Conservation (phyloP, 2,329 filamentous ascomycete genomes). For the Stagonosporopsis tanaceti region DNA sequence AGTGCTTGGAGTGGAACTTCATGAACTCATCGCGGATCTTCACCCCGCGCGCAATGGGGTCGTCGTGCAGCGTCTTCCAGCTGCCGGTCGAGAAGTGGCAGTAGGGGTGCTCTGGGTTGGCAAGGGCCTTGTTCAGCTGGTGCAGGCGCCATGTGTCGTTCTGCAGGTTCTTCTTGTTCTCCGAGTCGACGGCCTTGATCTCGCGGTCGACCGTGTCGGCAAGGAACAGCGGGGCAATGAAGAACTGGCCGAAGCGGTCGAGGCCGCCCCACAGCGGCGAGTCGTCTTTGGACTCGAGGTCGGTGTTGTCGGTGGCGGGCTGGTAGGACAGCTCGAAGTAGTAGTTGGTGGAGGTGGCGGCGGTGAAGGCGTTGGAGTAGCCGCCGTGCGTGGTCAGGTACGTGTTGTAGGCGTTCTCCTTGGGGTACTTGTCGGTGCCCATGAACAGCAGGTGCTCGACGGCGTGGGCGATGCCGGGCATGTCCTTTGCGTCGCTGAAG, state of each 20-base stretch:
- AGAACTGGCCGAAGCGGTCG: slow-evolving; percentile 94
- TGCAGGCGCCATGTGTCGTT: slow-evolving; percentile 87
- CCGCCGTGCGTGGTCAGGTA: slow-evolving; percentile 92
- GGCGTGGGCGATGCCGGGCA: slow-evolving; percentile 94
- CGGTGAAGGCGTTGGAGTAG: slow-evolving; percentile 94
- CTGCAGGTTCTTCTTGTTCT: slow-evolving; percentile 97
- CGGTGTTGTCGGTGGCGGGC: slow-evolving; percentile 44
- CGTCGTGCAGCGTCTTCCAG: slow-evolving; percentile 82
- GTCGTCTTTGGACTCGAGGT: slow-evolving; percentile 48
- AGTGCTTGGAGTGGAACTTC: slow-evolving; percentile 86
- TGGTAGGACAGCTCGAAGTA: slow-evolving; percentile 95
- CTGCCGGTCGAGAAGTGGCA: slow-evolving; percentile 93
- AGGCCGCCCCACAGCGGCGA: slow-evolving; percentile 81
- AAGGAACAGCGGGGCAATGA: slow-evolving; percentile 86
- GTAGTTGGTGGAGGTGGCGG: slow-evolving; percentile 93
- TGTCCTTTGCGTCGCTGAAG: slow-evolving; percentile 88
- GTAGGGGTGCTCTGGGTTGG: slow-evolving; percentile 86
- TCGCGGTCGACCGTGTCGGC: slow-evolving; percentile 86
- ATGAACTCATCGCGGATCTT: slow-evolving; percentile 92
- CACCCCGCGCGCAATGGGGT: slow-evolving; percentile 79
- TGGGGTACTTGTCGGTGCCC: slow-evolving; percentile 96
- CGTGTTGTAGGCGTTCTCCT: slow-evolving; percentile 82
- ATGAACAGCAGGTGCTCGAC: slow-evolving; percentile 98
- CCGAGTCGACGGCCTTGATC: slow-evolving; percentile 87
- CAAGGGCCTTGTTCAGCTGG: slow-evolving; percentile 87